Evolutionary conservation across 192 early-diverging fungal species (phyloP).

Genomic region (Coemansia sp.): DNA sequence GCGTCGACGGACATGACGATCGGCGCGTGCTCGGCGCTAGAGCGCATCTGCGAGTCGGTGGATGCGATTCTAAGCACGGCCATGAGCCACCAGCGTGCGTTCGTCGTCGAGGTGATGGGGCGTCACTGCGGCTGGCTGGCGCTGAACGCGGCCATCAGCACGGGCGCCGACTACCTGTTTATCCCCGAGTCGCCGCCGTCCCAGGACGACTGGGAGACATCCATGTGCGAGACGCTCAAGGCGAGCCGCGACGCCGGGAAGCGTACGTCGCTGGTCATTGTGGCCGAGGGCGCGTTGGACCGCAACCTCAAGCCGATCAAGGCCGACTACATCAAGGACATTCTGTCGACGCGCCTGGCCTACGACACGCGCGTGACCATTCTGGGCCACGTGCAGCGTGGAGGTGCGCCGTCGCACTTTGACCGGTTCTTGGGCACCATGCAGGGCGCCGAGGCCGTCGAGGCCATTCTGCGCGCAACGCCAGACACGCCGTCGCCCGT

Average conservation of each 20-base stretch:
- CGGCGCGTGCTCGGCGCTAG: slow-evolving; percentile 86
- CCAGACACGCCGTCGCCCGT: slow-evolving; percentile 84
- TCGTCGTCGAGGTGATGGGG: slow-evolving; percentile 98
- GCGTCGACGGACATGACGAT: slow-evolving; percentile 90
- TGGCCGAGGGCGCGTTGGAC: slow-evolving; percentile 95
- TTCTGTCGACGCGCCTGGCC: slow-evolving; percentile 69
- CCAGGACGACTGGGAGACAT: slow-evolving; percentile 78
- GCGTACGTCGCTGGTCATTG: slow-evolving; percentile 90
- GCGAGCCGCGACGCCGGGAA: slow-evolving; percentile 74
- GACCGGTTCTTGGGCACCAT: slow-evolving; percentile 92
- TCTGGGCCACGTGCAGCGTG: slow-evolving; percentile 92
- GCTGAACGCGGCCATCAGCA: slow-evolving; percentile 76
- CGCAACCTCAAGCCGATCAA: slow-evolving; percentile 81
- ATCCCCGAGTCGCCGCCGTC: slow-evolving; percentile 89
- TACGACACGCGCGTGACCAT: slow-evolving; percentile 93
- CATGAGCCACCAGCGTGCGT: slow-evolving; percentile 89
- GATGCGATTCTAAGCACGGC: slow-evolving; percentile 92
- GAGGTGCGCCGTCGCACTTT: slow-evolving; percentile 82
- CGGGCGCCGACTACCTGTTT: slow-evolving; percentile 94
- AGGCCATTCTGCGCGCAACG: slow-evolving; percentile 80
- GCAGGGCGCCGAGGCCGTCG: slow-evolving; percentile 91
- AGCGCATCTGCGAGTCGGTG: slow-evolving; percentile 92
- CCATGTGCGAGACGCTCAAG: slow-evolving; percentile 77
- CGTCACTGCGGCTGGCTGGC: slow-evolving; percentile 96
- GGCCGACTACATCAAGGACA: slow-evolving; percentile 73